These are phyloP conservation scores for Lachancea sp. DNA, from an alignment of 805 yeast genomes.

Conservation along the genomic window DNA sequence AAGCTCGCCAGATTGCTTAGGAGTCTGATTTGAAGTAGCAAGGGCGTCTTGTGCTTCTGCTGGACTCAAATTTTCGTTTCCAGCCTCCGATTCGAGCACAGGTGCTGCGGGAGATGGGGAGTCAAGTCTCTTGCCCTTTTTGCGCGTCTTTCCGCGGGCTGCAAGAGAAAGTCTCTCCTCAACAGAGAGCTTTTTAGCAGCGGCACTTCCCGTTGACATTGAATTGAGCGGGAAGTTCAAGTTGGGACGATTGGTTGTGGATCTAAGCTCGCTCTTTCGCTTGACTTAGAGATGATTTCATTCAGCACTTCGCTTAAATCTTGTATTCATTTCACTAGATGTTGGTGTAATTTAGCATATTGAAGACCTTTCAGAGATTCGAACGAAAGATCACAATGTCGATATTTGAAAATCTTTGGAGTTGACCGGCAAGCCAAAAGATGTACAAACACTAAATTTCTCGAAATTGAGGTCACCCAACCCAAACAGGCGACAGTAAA, in stretches of 20 bases:
- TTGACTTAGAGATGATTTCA: too few relatives aligned
- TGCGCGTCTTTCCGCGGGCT: slow-evolving; percentile 42
- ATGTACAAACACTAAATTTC: background rate
- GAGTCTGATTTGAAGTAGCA: background rate
- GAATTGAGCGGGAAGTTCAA: background rate
- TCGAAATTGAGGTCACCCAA: too few relatives aligned
- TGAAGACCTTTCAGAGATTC: background rate
- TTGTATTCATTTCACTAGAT: too few relatives aligned
- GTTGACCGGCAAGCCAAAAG: background rate
- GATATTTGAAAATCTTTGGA: too few relatives aligned
- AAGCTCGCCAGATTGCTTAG: background rate
- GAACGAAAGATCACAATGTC: background rate
- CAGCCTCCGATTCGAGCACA: background rate
- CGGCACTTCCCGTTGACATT: slow-evolving; percentile 9
- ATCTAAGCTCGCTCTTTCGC: too few relatives aligned
- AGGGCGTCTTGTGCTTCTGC: background rate
- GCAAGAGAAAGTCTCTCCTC: slow-evolving; percentile 85
- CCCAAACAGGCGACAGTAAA: too few relatives aligned
- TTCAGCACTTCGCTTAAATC: too few relatives aligned
- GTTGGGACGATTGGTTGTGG: background rate
- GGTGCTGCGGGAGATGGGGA: slow-evolving; percentile 5
- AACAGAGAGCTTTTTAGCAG: slow-evolving; percentile 60
- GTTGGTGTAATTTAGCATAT: too few relatives aligned
- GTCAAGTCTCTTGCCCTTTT: slow-evolving; percentile 23
- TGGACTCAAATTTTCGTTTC: background rate